Base-by-base conservation (phyloP, 495 filamentous ascomycete species). In the Penicillium odoratum region DNA sequence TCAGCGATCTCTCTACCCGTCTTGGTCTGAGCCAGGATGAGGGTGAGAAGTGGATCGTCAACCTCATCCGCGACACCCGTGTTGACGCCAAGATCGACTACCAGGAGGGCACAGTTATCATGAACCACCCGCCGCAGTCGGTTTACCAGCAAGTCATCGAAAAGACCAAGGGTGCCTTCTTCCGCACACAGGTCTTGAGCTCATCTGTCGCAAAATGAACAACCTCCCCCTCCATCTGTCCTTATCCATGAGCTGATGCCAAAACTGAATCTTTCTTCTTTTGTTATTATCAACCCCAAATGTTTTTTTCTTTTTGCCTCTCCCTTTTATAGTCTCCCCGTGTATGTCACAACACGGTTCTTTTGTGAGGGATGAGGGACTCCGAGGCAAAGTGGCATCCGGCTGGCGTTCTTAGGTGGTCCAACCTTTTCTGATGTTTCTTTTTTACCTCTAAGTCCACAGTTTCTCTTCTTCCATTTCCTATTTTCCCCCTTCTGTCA, bases 21-120 rank as follows among this genome's bases (percentile, higher is more conserved):
- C 81, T 98, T 51, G 94, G 94, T 57, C 79, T 98, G 58, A 90
- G 85, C 67, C 85, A 91, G 66, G 92, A 96, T 66, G 94, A 96
- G 64, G 94, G 95, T 62, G 94, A 98, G 85, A 98, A 97, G 81
- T 98, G 95, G 95, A 98, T 98, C 62, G 94, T 98, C 58, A 98
- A 98, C 78, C 83, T 98, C 45, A 98, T 98, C 77, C 86, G 94
- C 57, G 94, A 98, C 71, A 98, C 94, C 3, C 83, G 94, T 51
- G 90, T 98, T 42, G 94, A 98, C 66, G 94, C 95, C 59, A 98
- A 98, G 84, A 95, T 98, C 62, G 94, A 98, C 74, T 98, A 96
- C 77, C 89, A 98, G 80, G 91, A 93, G 77, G 94, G 94, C 63
- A 98, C 94, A 42, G 94, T 98, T 29, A 86, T 98, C 57, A 98